A percentile compares a stretch with the other conserved stretches of the same genome.
These are phyloP conservation scores for Otatea glauca DNA, from an alignment of 176 grass and related monocot genomes.

Conservation along the genomic window DNA sequence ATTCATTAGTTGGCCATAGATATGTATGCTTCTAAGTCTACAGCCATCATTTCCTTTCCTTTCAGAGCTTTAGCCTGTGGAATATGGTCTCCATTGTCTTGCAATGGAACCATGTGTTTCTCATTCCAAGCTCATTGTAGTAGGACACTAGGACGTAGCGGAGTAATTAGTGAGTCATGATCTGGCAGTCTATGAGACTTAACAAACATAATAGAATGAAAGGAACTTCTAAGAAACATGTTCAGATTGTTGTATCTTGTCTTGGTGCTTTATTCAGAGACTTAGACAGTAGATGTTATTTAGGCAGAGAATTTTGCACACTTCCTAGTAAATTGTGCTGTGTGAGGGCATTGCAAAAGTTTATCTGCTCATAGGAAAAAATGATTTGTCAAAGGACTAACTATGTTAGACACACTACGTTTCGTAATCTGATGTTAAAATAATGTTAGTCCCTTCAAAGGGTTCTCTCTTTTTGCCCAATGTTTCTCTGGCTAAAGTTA, in stretches of 20 bases:
- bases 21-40: too few species aligned
- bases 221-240: not conserved
- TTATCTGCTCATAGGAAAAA: not conserved
- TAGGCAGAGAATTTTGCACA: not conserved
- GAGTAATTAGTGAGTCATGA: not conserved
- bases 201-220: not conserved
- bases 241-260: not conserved
- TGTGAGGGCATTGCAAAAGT: constrained; percentile 18
- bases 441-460: constrained; percentile 14
- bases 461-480: not conserved
- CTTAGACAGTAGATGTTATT: constrained; percentile 10
- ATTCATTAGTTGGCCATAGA: too few species aligned
- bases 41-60: too few species aligned
- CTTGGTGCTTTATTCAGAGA: not conserved
- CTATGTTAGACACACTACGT: not conserved
- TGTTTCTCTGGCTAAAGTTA: not conserved
- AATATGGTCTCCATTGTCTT: too few species aligned
- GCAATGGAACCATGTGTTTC: not conserved
- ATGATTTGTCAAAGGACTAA: not conserved
- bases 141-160: not conserved
- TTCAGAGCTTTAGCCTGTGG: too few species aligned
- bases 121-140: not conserved
- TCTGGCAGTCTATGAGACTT: not conserved
- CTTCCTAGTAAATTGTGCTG: constrained; percentile 9
- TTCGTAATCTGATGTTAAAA: constrained; percentile 15